Percentiles rank a stretch among this genome's conserved stretches.
Evolutionary conservation across 2,329 filamentous ascomycete species (phyloP).

Genomic region (Colletotrichum musicola): DNA sequence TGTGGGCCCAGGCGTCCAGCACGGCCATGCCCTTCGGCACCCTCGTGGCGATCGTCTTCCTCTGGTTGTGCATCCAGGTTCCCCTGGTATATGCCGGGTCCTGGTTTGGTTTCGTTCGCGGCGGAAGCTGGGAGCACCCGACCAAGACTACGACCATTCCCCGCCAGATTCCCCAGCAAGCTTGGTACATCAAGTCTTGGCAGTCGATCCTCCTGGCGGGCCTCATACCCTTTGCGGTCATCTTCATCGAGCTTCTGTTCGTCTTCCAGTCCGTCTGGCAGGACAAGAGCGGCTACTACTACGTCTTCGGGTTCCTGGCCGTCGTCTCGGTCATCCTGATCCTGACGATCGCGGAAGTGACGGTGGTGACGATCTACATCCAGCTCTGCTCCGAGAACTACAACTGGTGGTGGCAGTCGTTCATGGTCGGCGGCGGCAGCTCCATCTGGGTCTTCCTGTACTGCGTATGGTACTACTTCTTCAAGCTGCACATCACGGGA

Average conservation of each 20-base stretch:
- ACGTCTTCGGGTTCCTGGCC: constrained; percentile 88
- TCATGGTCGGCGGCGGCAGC: constrained; percentile 81
- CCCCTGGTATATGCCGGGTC: constrained; percentile 86
- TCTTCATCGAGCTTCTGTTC: constrained; percentile 89
- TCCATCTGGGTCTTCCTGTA: constrained; percentile 87
- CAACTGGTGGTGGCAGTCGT: constrained; percentile 94
- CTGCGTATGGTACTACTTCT: constrained; percentile 86
- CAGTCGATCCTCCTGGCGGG: constrained; percentile 79
- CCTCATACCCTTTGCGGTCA: constrained; percentile 85
- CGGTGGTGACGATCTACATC: constrained; percentile 84
- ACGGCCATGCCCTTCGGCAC: constrained; percentile 89
- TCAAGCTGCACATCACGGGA: constrained; percentile 83
- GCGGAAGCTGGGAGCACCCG: constrained; percentile 81
- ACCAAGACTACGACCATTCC: constrained; percentile 80
- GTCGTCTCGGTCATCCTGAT: constrained; percentile 80
- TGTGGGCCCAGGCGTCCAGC: constrained; percentile 90
- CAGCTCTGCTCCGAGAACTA: constrained; percentile 89
- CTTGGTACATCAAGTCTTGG: constrained; percentile 78
- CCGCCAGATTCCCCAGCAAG: constrained; percentile 79
- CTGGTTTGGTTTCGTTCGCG: constrained; percentile 79
- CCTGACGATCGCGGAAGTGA: constrained; percentile 84
- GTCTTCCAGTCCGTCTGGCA: constrained; percentile 91
- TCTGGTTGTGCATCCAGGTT: constrained; percentile 89
- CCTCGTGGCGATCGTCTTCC: constrained; percentile 75
- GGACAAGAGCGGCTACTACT: constrained; percentile 93